Evolutionary conservation across 768 basidiomycete genomes (phyloP), one percentile per base, ranked within the genome.

Genomic region (Exidia glandulosa): DNA sequence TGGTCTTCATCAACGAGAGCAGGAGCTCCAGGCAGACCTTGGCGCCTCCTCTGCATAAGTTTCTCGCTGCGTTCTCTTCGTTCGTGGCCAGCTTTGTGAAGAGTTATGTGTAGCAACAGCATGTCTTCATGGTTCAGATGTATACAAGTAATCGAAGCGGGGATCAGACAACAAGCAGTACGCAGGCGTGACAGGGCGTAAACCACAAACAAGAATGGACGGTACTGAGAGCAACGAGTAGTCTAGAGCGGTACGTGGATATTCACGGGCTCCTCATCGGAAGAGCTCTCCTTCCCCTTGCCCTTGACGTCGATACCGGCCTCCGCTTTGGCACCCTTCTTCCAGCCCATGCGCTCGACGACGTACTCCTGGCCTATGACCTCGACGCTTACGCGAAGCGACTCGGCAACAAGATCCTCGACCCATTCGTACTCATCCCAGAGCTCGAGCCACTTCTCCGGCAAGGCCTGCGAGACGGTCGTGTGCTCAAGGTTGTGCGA

Each of bases 371-470:
- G 94, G 2, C 93, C 93, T 61, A 97, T 75, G 19, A 94, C 83
- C 74, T 97, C 94, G 31, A 95, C 83, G 7, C 87, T 90, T 14
- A 91, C 76, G 59, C 90, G 76, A 60, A 99, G 73, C 0, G 84
- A 81, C 66, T 97, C 95, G 3, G 94, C 94, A 62, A 97, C 81
- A 37, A 88, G 71, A 68, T 99, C 94, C 72, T 99, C 96, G 13
- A 98, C 94, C 96, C 96, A 95, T 48, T 90, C 87, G 69, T 92
- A 88, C 63, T 86, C 79, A 67, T 96, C 94, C 78, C 62, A 95
- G 48, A 93, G 75, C 3, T 84, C 83, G 59, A 98, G 70, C 96
- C 96, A 99, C 56, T 79, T 75, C n/a, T 75, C 77, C 0, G 95
- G 93, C 25, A 94, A 78, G 4, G 83, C 79, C 70, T 98, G 96